Conservation (phyloP, 306 rosid species). For the Macrotyloma uniflorum region DNA sequence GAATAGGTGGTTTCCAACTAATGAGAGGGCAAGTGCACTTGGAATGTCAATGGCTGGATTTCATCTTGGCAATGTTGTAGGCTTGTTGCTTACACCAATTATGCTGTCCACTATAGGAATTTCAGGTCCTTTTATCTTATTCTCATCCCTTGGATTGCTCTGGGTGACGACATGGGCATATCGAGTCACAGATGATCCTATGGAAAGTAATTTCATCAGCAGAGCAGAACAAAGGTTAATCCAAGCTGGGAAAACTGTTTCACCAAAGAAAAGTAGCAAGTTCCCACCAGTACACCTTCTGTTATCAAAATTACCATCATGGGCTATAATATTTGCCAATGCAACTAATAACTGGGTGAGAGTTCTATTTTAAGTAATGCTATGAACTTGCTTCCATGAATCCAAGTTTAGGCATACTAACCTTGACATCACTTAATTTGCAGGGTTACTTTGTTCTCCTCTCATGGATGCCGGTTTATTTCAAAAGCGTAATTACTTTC, state of each 20-base stretch:
- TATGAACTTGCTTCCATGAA: background rate
- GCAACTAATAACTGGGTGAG: constrained; percentile 89
- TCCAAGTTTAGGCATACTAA: constrained; percentile 28
- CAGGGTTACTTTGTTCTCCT: constrained; percentile 99
- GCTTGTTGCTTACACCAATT: constrained; percentile 80
- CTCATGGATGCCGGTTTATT: constrained; percentile 98
- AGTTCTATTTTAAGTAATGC: constrained; percentile 43
- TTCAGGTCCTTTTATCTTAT: constrained; percentile 81
- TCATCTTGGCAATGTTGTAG: constrained; percentile 89
- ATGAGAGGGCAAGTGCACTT: constrained; percentile 91
- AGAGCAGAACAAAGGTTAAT: constrained; percentile 67
- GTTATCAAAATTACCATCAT: constrained; percentile 78
- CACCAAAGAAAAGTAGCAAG: constrained; percentile 36
- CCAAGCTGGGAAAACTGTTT: constrained; percentile 69
- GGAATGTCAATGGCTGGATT: constrained; percentile 97
- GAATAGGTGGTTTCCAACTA: constrained; percentile 86
- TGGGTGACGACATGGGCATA: constrained; percentile 69
- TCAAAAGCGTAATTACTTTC: constrained; percentile 73
- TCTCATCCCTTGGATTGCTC: constrained; percentile 75
- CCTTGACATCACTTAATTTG: constrained; percentile 33
- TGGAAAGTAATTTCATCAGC: constrained; percentile 58
- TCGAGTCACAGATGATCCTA: constrained; percentile 73
- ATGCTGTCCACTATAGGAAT: constrained; percentile 78
- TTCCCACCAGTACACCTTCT: constrained; percentile 69
- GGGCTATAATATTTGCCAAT: constrained; percentile 92